Conservation (phyloP, 208 protist species). For the Angomonas ambiguus region DNA sequence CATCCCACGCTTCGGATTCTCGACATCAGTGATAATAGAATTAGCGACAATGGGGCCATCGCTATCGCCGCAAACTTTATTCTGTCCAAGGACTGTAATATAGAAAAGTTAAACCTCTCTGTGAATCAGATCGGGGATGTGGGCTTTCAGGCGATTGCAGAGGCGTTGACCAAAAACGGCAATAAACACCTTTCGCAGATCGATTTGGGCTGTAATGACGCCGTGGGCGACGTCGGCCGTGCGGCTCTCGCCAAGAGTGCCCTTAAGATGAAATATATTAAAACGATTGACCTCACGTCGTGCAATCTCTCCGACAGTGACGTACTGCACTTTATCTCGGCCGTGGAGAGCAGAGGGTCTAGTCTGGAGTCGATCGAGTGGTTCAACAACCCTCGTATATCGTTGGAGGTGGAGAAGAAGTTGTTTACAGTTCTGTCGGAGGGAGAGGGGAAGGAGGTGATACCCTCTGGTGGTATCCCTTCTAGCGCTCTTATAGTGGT, state of each 20-base stretch:
- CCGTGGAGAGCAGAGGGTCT: constrained; percentile 33
- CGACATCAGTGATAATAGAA: constrained; percentile 81
- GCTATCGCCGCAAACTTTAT: constrained; percentile 58
- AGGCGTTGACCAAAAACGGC: constrained; percentile 48
- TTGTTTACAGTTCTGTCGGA: constrained; percentile 32
- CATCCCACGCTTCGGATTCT: constrained; percentile 54
- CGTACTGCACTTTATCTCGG: constrained; percentile 32
- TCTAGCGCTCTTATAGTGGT: constrained; percentile 15
- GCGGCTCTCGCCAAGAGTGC: constrained; percentile 37
- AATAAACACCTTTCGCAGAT: constrained; percentile 48
- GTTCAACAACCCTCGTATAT: constrained; percentile 84
- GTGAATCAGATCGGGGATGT: constrained; percentile 75
- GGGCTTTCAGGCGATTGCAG: constrained; percentile 64
- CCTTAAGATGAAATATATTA: constrained; percentile 34
- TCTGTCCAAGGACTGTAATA: constrained; percentile 28
- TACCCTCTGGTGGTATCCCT: constrained; percentile 12
- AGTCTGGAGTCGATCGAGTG: constrained; percentile 64
- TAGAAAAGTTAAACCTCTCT: constrained; percentile 68
- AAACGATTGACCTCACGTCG: constrained; percentile 68
- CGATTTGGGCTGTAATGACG: constrained; percentile 72
- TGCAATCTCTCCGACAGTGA: constrained; percentile 71
- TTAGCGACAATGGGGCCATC: constrained; percentile 64
- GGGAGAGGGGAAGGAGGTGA: constrained; percentile 35
- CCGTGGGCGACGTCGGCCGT: constrained; percentile 47
- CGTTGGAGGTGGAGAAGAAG: constrained; percentile 44